Evolutionary conservation across 2,329 filamentous ascomycete genomes (phyloP).

Genomic region (Kalmusia sp.): DNA sequence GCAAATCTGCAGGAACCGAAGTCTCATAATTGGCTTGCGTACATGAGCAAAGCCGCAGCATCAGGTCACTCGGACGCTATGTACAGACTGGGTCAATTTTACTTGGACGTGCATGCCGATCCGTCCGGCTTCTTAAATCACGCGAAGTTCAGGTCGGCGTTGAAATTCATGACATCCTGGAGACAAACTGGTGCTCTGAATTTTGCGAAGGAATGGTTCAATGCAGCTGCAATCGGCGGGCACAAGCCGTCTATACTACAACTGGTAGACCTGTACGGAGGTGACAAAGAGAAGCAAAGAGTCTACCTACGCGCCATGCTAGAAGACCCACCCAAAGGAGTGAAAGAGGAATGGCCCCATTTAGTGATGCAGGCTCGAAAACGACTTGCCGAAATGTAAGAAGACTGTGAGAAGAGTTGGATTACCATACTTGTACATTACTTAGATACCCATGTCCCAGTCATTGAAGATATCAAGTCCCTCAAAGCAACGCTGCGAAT

Average conservation of each 20-base stretch:
- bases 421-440: neutral
- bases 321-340: conserved; percentile 19
- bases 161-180: conserved; percentile 35
- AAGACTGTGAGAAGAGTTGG: neutral
- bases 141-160: conserved; percentile 19
- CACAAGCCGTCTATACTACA: conserved; percentile 38
- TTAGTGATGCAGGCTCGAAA: conserved; percentile 30
- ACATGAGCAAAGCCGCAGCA: conserved; percentile 54
- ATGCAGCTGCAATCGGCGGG: conserved; percentile 30
- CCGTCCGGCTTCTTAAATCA: conserved; percentile 16
- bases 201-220: conserved; percentile 41
- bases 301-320: conserved; percentile 22
- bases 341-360: conserved; percentile 35
- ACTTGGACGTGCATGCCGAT: conserved; percentile 41
- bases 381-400: conserved; percentile 18
- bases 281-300: conserved; percentile 23
- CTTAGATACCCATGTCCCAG: neutral
- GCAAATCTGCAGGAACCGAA: conserved; percentile 32
- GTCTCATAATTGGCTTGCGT: conserved; percentile 50
- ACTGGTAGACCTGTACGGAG: conserved; percentile 31
- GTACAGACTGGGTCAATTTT: conserved; percentile 49
- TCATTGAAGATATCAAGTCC: no score
- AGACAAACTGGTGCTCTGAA: conserved; percentile 17
- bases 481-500: no score
- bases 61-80: conserved; percentile 48